Evolutionary conservation across 768 basidiomycete genomes (phyloP).

Genomic region (Phlebiopsis gigantea): DNA sequence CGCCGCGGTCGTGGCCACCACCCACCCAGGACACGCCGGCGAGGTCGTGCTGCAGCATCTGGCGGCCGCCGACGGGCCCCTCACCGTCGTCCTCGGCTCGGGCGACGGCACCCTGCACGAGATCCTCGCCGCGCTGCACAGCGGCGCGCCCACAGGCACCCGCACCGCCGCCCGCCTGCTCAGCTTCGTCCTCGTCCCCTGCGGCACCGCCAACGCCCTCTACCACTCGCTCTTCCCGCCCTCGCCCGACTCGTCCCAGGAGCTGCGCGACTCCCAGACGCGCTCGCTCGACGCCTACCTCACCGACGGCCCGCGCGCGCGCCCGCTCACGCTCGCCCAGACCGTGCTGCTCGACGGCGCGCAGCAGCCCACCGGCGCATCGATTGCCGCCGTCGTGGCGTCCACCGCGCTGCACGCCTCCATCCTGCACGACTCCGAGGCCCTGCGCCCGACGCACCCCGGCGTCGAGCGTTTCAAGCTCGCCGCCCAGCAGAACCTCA

Average conservation of each 20-base stretch:
- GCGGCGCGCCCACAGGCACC: slow-evolving; percentile 1
- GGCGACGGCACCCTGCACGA: slow-evolving; percentile 95
- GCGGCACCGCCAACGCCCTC: slow-evolving; percentile 92
- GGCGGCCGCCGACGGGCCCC: slow-evolving; percentile 20
- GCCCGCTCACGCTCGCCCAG: slow-evolving; percentile 48
- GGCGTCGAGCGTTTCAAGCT: slow-evolving; percentile 83
- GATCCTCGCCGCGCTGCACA: slow-evolving; percentile 57
- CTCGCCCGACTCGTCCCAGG: slow-evolving; percentile 16
- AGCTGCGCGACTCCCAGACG: slow-evolving; percentile 39
- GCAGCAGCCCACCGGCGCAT: slow-evolving; percentile 9
- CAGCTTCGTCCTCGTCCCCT: slow-evolving; percentile 54
- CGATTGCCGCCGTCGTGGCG: slow-evolving; percentile 74
- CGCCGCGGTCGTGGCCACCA: slow-evolving; percentile 43
- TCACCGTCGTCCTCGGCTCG: slow-evolving; percentile 61
- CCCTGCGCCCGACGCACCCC: slow-evolving; percentile 60
- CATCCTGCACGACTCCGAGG: slow-evolving; percentile 79
- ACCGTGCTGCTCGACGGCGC: slow-evolving; percentile 32
- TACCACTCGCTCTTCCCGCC: slow-evolving; percentile 70
- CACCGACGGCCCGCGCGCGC: slow-evolving; percentile 10
- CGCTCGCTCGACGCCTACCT: slow-evolving; percentile 54
- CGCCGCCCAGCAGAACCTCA: slow-evolving; percentile 73
- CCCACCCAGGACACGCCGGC: slow-evolving; percentile 51
- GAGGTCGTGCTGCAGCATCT: slow-evolving; percentile 38
- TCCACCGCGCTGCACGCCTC: slow-evolving; percentile 84
- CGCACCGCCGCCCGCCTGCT: slow-evolving; percentile 21